Conservation (phyloP, 1,284 basidiomycete species). For the Prillingera fragicola region DNA sequence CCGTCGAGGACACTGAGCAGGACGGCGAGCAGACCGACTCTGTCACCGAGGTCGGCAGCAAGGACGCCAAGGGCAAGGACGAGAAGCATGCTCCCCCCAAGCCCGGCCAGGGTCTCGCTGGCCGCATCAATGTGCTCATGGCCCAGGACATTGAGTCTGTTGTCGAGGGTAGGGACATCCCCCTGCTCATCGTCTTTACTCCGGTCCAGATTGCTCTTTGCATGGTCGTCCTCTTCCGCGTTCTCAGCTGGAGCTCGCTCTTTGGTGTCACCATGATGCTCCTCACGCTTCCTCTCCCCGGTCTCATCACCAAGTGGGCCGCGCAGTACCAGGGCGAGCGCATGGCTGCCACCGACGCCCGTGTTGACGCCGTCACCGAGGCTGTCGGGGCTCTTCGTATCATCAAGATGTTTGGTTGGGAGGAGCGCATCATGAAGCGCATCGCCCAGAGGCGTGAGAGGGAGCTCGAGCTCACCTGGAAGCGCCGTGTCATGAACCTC, state of each 20-base stretch:
- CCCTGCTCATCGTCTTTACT: constrained; percentile 38
- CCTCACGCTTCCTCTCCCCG: constrained; percentile 55
- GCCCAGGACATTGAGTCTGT: constrained; percentile 46
- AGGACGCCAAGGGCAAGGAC: constrained; percentile 9
- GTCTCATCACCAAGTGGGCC: constrained; percentile 36
- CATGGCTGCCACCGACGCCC: constrained; percentile 51
- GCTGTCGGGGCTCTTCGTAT: constrained; percentile 48
- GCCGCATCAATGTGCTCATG: constrained; percentile 58
- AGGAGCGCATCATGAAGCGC: constrained; percentile 54
- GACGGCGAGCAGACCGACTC: constrained; percentile 3
- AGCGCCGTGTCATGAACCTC: constrained; percentile 35
- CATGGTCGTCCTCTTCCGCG: constrained; percentile 36
- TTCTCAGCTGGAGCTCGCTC: constrained; percentile 51
- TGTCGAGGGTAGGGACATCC: constrained; percentile 44
- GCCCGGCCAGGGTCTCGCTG: constrained; percentile 50
- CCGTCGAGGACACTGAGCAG: constrained; percentile 14
- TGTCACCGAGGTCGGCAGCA: constrained; percentile 9
- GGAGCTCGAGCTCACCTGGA: constrained; percentile 53
- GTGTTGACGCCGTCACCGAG: constrained; percentile 55
- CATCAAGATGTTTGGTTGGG: constrained; percentile 68
- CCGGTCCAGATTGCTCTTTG: constrained; percentile 42
- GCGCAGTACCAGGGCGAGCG: constrained; percentile 34
- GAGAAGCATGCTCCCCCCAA: too few species aligned
- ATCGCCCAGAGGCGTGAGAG: constrained; percentile 55
- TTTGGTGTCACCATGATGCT: constrained; percentile 56